A percentile compares a stretch with the other conserved stretches of the same genome.
Conservation (phyloP, 768 basidiomycete genomes). For the Calocybe cyanea region DNA sequence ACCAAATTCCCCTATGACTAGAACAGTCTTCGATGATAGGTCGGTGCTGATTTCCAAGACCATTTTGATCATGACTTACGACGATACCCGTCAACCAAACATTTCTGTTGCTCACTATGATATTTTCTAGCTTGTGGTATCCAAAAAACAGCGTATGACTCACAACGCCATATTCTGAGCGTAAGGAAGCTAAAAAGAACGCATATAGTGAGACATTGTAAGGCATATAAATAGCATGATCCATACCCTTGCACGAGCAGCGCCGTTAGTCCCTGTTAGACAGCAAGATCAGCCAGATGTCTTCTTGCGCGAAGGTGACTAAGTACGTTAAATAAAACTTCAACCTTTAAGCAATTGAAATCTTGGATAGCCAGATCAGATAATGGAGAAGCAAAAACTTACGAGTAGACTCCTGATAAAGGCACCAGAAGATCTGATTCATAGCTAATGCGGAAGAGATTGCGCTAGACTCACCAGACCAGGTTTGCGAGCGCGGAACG, state of each 20-base stretch:
- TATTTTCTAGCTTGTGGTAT: conserved; percentile 3
- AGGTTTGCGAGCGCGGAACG: conserved; percentile 23
- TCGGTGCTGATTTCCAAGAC: neutral
- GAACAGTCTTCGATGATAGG: conserved; percentile 16
- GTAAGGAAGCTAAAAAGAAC: conserved; percentile 33
- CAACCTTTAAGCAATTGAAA: conserved; percentile 27
- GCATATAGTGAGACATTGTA: neutral
- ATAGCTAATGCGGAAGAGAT: too few species aligned
- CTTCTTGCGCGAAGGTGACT: neutral
- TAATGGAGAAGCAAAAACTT: conserved; percentile 1
- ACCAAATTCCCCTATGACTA: conserved; percentile 42
- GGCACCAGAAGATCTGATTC: neutral
- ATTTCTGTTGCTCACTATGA: conserved; percentile 41
- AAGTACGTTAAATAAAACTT: conserved; percentile 47
- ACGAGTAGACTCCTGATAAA: conserved; percentile 34
- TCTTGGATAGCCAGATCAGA: neutral
- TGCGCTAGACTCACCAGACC: conserved; percentile 38
- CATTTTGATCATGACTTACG: conserved; percentile 24
- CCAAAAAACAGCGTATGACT: conserved; percentile 11
- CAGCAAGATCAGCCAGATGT: neutral
- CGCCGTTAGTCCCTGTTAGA: conserved; percentile 38
- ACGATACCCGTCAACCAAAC: conserved; percentile 27
- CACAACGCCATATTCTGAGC: conserved; percentile 42
- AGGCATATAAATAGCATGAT: neutral
- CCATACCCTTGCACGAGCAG: conserved; percentile 44